Evolutionary conservation across 768 basidiomycete genomes (phyloP).

Genomic region (Panellus pusillus): DNA sequence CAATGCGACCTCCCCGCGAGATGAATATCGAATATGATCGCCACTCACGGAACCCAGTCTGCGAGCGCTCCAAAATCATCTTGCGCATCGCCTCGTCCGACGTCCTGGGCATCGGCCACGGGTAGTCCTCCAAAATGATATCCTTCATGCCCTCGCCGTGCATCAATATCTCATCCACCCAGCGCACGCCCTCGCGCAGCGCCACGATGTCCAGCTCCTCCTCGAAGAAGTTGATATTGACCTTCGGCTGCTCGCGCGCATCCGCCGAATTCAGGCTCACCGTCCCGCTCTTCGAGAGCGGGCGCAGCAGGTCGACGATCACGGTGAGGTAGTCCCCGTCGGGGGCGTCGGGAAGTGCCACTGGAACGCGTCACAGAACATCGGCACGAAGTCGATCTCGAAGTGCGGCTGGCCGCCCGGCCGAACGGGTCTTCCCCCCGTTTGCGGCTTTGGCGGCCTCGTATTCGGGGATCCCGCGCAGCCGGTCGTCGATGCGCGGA

Average conservation of each 20-base stretch:
- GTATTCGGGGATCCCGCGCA: constrained; percentile 15
- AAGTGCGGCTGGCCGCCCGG: constrained; percentile 15
- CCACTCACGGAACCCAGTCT: constrained; percentile 17
- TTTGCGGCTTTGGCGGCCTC: constrained; percentile 13
- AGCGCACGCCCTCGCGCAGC: constrained; percentile 14
- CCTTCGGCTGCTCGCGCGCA: constrained; percentile 13
- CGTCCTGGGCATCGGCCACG: constrained; percentile 14
- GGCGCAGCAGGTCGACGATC: constrained; percentile 14
- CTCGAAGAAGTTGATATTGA: constrained; percentile 16
- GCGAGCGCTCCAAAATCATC: constrained; percentile 19
- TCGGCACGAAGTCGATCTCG: constrained; percentile 17
- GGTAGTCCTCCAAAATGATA: constrained; percentile 16
- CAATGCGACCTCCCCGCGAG: background rate
- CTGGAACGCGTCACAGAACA: constrained; percentile 20
- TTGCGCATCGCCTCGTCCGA: constrained; percentile 17
- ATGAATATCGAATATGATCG: no score
- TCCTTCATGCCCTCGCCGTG: constrained; percentile 16
- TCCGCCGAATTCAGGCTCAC: constrained; percentile 16
- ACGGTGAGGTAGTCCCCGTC: constrained; percentile 11
- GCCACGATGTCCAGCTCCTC: constrained; percentile 12
- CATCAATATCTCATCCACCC: constrained; percentile 13
- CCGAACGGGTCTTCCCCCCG: constrained; percentile 17
- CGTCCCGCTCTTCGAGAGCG: constrained; percentile 13
- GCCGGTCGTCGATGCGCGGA: constrained; percentile 18
- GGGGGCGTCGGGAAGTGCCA: constrained; percentile 18